These are phyloP conservation scores for Letharia lupina DNA, from an alignment of 495 filamentous ascomycete species.

Conservation along the genomic window DNA sequence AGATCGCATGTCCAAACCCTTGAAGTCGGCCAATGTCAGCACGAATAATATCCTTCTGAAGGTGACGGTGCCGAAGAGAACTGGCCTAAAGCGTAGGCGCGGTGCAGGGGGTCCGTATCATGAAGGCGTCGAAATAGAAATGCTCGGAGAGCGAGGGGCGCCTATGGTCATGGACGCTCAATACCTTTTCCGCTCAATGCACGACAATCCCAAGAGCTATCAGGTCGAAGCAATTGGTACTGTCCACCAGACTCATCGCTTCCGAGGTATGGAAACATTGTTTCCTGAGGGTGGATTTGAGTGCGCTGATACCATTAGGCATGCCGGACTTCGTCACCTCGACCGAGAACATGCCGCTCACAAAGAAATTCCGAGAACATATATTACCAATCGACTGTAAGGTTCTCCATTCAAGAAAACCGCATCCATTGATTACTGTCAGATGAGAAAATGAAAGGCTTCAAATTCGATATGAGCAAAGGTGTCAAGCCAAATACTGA, in stretches of 20 bases:
- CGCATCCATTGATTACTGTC: not conserved
- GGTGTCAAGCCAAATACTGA: slow-evolving; percentile 51
- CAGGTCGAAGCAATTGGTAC: slow-evolving; percentile 60
- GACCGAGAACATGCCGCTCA: slow-evolving; percentile 51
- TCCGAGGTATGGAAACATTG: slow-evolving; percentile 49
- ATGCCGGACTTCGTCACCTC: slow-evolving; percentile 74
- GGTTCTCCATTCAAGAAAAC: slow-evolving; percentile 7
- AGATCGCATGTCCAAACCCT: slow-evolving; percentile 65
- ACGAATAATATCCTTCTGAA: slow-evolving; percentile 80
- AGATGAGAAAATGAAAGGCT: slow-evolving; percentile 66
- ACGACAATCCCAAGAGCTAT: slow-evolving; percentile 63
- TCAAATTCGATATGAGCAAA: slow-evolving; percentile 58
- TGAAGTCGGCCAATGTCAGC: slow-evolving; percentile 58
- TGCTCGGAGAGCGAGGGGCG: slow-evolving; percentile 23
- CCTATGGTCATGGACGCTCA: slow-evolving; percentile 27
- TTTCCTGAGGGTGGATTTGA: not conserved
- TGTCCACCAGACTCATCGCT: slow-evolving; percentile 75
- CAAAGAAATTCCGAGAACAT: slow-evolving; percentile 53
- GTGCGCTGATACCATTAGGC: slow-evolving; percentile 26
- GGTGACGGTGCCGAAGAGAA: slow-evolving; percentile 77
- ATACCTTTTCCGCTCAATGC: slow-evolving; percentile 54
- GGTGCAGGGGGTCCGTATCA: slow-evolving; percentile 60
- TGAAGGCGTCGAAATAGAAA: slow-evolving; percentile 17
- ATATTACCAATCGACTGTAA: slow-evolving; percentile 58
- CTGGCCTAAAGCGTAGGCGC: slow-evolving; percentile 72